A percentile compares a stretch with the other conserved stretches of the same genome.
Evolutionary conservation across 2,329 filamentous ascomycete genomes (phyloP).

Genomic region (Sarocladiaceae sp.): DNA sequence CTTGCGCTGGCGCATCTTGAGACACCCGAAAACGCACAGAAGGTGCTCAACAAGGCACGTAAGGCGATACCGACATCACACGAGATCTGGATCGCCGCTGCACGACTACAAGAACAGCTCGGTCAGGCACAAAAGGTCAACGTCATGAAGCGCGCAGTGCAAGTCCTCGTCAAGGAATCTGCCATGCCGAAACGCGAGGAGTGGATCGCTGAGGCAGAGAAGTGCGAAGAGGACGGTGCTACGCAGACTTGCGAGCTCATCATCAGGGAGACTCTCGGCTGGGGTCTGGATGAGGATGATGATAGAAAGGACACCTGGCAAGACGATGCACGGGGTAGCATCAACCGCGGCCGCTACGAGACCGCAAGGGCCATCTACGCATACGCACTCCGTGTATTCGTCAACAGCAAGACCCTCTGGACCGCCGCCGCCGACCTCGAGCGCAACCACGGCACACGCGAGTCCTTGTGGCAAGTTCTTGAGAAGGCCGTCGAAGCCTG

Average conservation of each 20-base stretch:
- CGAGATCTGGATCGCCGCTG: slow-evolving; percentile 95
- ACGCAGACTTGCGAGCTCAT: slow-evolving; percentile 82
- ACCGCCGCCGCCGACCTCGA: slow-evolving; percentile 86
- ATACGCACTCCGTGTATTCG: slow-evolving; percentile 83
- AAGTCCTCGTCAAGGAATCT: slow-evolving; percentile 80
- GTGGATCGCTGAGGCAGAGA: slow-evolving; percentile 92
- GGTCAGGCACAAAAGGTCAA: slow-evolving; percentile 75
- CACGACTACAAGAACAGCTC: slow-evolving; percentile 79
- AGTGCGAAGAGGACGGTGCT: slow-evolving; percentile 88
- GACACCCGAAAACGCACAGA: slow-evolving; percentile 83
- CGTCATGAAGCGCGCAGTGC: slow-evolving; percentile 91
- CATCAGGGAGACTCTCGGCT: slow-evolving; percentile 86
- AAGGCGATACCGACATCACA: slow-evolving; percentile 89
- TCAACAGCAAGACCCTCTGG: slow-evolving; percentile 83
- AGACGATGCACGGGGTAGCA: slow-evolving; percentile 81
- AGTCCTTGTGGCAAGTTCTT: slow-evolving; percentile 75
- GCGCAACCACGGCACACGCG: slow-evolving; percentile 77
- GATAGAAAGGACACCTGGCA: slow-evolving; percentile 94
- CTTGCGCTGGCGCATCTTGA: slow-evolving; percentile 86
- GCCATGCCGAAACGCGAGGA: slow-evolving; percentile 97
- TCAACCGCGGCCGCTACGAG: slow-evolving; percentile 74
- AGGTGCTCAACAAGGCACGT: slow-evolving; percentile 89
- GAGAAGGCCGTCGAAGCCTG: slow-evolving; percentile 93
- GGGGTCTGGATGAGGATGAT: slow-evolving; percentile 90
- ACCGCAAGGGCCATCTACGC: slow-evolving; percentile 92